Evolutionary conservation across 805 yeast genomes (phyloP), one percentile per base, ranked within the genome.

Genomic region (Lipomyces sp.): DNA sequence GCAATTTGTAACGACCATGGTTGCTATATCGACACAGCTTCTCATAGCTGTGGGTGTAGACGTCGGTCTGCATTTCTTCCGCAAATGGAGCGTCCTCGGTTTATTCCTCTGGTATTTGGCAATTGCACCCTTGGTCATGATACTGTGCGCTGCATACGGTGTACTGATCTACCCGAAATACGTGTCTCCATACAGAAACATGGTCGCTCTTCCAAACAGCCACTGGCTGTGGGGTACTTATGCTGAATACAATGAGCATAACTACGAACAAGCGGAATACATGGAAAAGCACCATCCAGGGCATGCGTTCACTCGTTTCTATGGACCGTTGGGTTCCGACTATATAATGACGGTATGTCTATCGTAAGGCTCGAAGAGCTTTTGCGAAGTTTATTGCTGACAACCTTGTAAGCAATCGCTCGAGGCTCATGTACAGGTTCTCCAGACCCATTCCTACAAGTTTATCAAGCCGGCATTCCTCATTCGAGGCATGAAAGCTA

Each of bases 361-460:
- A 59, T 4, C 6, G 39, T 15, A 24, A 15, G 53, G 32, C 13
- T 18, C 24, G 24, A 6, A 33, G 1, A 6, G 3, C 2, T 15
- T 13, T 53, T 60, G 59, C 24, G 10, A 18, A 18, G 7, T 51
- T 24, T 18, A 29, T 18, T 35, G 45, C 61, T 39, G 35, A 55
- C 45, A 33, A 29, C 42, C 42, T 10, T 3, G n/a, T 29, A 33
- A 61, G 69, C 51, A 39, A 42, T 60, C 67, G 10, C 53, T 63
- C n/a, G 68, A 57, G 18, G 70, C 68, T 5, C 59, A 64, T 29
- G 6, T 60, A 13, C 53, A 51, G 39, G 56, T 67, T 34, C 60
- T 67, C 11, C 65, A 65, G 42, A 65, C 60, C 34, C 39, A 68
- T 6, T 65, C 62, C 51, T 68, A 68, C 66, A 60, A 62, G 32